A percentile compares a stretch with the other conserved stretches of the same genome.
phyloP scores from a whole-genome alignment of 495 filamentous ascomycete species.

The Lophiotrema nucula region DNA sequence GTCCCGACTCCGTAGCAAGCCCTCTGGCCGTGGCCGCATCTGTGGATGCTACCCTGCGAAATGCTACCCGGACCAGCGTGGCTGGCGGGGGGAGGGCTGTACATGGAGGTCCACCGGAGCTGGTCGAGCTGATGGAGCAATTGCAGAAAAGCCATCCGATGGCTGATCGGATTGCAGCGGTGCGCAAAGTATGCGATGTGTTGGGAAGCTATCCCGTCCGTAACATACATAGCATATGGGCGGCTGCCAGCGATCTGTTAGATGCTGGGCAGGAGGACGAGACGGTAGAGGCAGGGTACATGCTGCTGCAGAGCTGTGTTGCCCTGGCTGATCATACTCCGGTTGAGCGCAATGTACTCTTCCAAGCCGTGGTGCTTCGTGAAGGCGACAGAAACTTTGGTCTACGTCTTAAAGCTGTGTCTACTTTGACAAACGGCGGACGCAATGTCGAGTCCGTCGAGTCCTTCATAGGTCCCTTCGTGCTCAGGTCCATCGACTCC shows the following conservation, averaged over 20 bases:
- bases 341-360: constrained; percentile 64
- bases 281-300: constrained; percentile 58
- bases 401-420: constrained; percentile 61
- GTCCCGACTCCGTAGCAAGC: constrained; percentile 4
- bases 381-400: constrained; percentile 59
- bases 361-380: constrained; percentile 54
- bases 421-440: constrained; percentile 62
- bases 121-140: constrained; percentile 23
- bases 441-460: constrained; percentile 65
- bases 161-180: constrained; percentile 11
- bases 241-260: constrained; percentile 63
- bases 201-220: constrained; percentile 32
- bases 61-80: not conserved
- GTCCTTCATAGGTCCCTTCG: constrained; percentile 56
- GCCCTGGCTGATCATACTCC: constrained; percentile 59
- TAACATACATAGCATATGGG: constrained; percentile 58
- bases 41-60: not conserved
- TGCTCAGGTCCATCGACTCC: constrained; percentile 57
- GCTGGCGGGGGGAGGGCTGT: not conserved
- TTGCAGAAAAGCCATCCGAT: constrained; percentile 12
- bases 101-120: constrained; percentile 25
- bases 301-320: constrained; percentile 63
- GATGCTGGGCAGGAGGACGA: constrained; percentile 53
- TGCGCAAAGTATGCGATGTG: constrained; percentile 20
- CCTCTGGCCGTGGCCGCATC: not conserved